These are phyloP conservation scores for Lipomyces sp. DNA, from an alignment of 805 yeast genomes.

Conservation along the genomic window DNA sequence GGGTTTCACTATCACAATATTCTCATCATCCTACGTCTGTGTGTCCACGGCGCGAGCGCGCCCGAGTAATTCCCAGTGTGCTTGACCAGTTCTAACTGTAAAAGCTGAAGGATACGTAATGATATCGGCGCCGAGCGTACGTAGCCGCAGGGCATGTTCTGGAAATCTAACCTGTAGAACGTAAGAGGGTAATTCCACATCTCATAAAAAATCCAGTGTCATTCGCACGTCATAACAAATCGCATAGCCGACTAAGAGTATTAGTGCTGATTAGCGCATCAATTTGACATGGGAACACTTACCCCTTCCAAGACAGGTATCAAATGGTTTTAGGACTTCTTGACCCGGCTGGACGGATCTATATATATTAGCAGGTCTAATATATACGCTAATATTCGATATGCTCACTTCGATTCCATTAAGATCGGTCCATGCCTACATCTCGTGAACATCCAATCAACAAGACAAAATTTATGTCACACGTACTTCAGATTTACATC, in stretches of 20 bases:
- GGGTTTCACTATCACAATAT: background rate
- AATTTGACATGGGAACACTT: background rate
- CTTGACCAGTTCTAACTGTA: constrained; percentile 86
- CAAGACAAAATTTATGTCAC: background rate
- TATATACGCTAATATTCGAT: background rate
- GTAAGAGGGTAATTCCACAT: background rate
- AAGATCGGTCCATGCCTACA: constrained; percentile 75
- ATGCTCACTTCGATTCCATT: constrained; percentile 58
- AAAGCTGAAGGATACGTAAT: constrained; percentile 91
- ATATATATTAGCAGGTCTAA: constrained; percentile 1
- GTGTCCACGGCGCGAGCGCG: constrained; percentile 88
- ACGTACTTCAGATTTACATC: constrained; percentile 70
- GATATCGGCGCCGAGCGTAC: constrained; percentile 68
- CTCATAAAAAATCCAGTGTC: background rate
- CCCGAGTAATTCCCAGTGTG: constrained; percentile 85
- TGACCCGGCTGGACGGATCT: constrained; percentile 80
- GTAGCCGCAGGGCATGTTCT: constrained; percentile 66
- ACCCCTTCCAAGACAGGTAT: constrained; percentile 59
- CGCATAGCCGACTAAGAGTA: constrained; percentile 58
- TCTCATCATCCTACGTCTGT: constrained; percentile 51
- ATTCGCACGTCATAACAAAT: constrained; percentile 70
- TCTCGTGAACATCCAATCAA: background rate
- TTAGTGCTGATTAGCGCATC: too few species aligned
- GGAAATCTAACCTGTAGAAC: constrained; percentile 68
- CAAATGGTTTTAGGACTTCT: constrained; percentile 57